Evolutionary conservation across 1,139 yeast genomes (phyloP), one percentile per base, ranked within the genome.

Genomic region (Pneumocystis wakefieldiae): DNA sequence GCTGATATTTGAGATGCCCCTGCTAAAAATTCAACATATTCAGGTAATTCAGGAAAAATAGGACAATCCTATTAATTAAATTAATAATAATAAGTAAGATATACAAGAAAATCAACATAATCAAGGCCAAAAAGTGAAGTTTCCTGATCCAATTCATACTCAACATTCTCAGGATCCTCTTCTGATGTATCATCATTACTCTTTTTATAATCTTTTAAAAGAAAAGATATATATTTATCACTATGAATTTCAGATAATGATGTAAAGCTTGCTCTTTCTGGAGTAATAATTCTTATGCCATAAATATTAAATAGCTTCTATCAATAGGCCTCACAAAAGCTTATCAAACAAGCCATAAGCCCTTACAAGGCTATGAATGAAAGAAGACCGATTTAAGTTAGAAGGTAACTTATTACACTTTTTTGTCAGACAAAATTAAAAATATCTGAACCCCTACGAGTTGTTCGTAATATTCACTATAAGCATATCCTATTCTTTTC

Each of bases 1-100:
- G 73, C 74, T 0, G 83, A 83, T 35, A 85, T 76, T 17, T 78
- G 71, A 14, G 86, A 68, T 2, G 87, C 80, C 0, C 88, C 88
- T 0, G 86, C 83, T 0, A 80, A 75, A 0, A 76, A 71, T 39
- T 71, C 72, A 7, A 82, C 79, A 67, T 86, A 86, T 66, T 77
- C 75, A 1, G 76, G 74, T 71, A 87, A 71, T 10, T 75, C 76
- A 0, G 83, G 80, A 68, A 87, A 86, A 1, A 80, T 70, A 1
- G 85, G 85, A 70, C 92, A 86, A 70, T 87, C 95, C 67, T 81
- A 37, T 28, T 39, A 15, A 17, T 17, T 29, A 28, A 29, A 57
- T 48, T 24, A 48, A 15, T 24, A 48, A 15, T 24, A 24, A 48
- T 32, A 48, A 19, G 15, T 80, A 19, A 74, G 71, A 6, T 84